A percentile compares a stretch with the other conserved stretches of the same genome.
These are phyloP conservation scores for Kwoniella sp. DNA, from an alignment of 768 basidiomycete species.

Conservation along the genomic window DNA sequence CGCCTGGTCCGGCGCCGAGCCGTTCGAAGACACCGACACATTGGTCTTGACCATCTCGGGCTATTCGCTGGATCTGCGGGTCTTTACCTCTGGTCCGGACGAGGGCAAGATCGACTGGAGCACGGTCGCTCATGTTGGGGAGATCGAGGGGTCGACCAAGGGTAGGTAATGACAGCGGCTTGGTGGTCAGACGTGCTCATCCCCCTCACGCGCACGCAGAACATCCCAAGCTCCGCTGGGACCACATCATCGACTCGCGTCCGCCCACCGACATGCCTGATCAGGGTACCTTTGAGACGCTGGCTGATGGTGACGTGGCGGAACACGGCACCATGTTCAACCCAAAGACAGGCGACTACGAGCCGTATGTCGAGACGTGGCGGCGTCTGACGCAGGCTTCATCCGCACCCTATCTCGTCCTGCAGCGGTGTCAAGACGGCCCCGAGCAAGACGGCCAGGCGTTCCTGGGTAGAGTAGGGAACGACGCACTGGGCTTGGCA, in stretches of 20 bases:
- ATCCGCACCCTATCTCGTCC: conserved; percentile 1
- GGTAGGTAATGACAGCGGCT: conserved; percentile 4
- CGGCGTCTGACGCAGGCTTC: conserved; percentile 3
- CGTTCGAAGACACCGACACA: conserved; percentile 33
- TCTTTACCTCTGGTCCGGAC: conserved; percentile 11
- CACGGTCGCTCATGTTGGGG: conserved; percentile 17
- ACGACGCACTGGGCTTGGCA: conserved; percentile 12
- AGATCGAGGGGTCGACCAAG: conserved; percentile 18
- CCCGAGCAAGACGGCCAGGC: background rate
- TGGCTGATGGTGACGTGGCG: conserved; percentile 26
- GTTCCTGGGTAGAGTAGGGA: conserved; percentile 10
- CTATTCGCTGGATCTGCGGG: conserved; percentile 26
- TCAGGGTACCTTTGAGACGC: conserved; percentile 21
- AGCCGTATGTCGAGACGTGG: conserved; percentile 29
- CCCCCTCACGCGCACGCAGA: conserved; percentile 4
- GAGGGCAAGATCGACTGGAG: conserved; percentile 29
- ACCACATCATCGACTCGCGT: conserved; percentile 27
- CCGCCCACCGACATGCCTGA: conserved; percentile 23
- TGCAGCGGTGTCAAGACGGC: background rate
- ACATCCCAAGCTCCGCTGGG: conserved; percentile 24
- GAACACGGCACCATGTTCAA: conserved; percentile 32
- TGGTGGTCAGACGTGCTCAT: background rate
- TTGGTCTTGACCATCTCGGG: conserved; percentile 31
- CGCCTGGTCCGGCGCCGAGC: conserved; percentile 16
- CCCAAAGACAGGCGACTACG: conserved; percentile 16